Conservation (phyloP, 306 rosid species). For the Macrotyloma uniflorum region DNA sequence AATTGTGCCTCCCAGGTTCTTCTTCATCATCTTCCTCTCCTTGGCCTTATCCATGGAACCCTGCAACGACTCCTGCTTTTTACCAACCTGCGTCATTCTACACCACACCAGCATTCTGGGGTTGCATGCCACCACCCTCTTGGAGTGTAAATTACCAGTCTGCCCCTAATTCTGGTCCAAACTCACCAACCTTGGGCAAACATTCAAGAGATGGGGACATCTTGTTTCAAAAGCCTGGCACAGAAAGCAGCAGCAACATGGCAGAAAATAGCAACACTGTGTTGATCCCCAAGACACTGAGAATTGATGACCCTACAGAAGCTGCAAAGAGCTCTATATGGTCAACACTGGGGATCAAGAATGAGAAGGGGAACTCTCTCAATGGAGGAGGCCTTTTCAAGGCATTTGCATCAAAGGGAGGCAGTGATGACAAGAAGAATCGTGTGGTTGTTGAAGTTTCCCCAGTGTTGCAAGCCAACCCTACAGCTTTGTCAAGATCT, state of each 20-base stretch:
- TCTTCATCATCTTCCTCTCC: constrained; percentile 48
- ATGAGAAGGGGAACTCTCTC: constrained; percentile 52
- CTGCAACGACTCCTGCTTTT: constrained; percentile 48
- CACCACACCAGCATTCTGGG: constrained; percentile 65
- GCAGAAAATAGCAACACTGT: constrained; percentile 13
- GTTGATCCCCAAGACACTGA: constrained; percentile 68
- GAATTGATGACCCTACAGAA: constrained; percentile 70
- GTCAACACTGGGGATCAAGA: constrained; percentile 69
- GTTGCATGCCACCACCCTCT: constrained; percentile 51
- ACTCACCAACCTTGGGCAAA: constrained; percentile 59
- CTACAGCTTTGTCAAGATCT: constrained; percentile 83
- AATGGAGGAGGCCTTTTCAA: constrained; percentile 56
- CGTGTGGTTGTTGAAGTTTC: constrained; percentile 49
- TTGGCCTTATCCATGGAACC: constrained; percentile 59
- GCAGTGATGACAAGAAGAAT: constrained; percentile 43
- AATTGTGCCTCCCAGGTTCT: constrained; percentile 53
- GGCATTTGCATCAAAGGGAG: constrained; percentile 54
- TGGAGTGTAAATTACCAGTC: constrained; percentile 53
- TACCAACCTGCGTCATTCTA: constrained; percentile 60
- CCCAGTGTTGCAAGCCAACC: constrained; percentile 71
- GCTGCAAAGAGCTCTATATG: constrained; percentile 70
- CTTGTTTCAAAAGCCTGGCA: constrained; percentile 36
- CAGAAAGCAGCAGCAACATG: constrained; percentile 37
- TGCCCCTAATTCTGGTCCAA: constrained; percentile 41
- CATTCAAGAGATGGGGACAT: constrained; percentile 68